Percentiles rank a stretch among this genome's conserved stretches.
Evolutionary conservation across 1,284 basidiomycete species (phyloP).

Genomic region (Cyathus pygmaeus): DNA sequence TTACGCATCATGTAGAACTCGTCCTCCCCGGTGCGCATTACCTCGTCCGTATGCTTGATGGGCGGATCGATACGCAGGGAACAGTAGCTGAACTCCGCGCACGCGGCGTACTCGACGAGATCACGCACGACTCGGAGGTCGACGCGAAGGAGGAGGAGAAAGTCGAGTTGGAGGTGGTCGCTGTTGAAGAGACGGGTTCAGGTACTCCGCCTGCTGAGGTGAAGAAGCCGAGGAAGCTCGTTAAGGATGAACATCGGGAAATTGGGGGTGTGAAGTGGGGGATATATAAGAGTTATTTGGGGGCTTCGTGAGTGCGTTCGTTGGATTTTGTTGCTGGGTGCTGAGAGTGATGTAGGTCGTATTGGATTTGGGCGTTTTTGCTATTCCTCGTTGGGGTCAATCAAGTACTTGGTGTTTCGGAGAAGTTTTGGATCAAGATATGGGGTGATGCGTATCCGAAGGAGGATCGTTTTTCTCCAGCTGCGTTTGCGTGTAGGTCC

Average conservation of each 20-base stretch:
- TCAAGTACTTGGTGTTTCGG: conserved; percentile 58
- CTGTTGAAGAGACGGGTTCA: conserved; percentile 33
- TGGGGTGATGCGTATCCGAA: conserved; percentile 70
- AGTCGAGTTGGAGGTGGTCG: conserved; percentile 32
- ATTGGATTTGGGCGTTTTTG: conserved; percentile 70
- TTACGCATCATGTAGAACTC: conserved; percentile 81
- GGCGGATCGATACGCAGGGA: conserved; percentile 76
- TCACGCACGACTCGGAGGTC: conserved; percentile 58
- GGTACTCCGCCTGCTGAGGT: conserved; percentile 24
- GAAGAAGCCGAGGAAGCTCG: conserved; percentile 72
- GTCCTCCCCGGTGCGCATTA: conserved; percentile 77
- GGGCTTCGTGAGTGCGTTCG: conserved; percentile 10
- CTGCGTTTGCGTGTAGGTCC: conserved; percentile 39
- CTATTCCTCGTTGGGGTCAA: conserved; percentile 57
- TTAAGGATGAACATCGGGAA: conserved; percentile 78
- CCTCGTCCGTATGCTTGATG: conserved; percentile 79
- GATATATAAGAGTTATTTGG: conserved; percentile 77
- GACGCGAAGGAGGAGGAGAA: conserved; percentile 46
- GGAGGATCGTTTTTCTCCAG: conserved; percentile 19
- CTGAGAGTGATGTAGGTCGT: conserved; percentile 53
- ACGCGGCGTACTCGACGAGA: conserved; percentile 67
- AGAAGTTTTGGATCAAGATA: conserved; percentile 80
- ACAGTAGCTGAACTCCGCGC: conserved; percentile 66
- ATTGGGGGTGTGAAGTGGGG: conserved; percentile 81
- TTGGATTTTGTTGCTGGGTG: conserved; percentile 3